Evolutionary conservation across 768 basidiomycete species (phyloP), one percentile per base, ranked within the genome.

Genomic region (Lactarius sp.): DNA sequence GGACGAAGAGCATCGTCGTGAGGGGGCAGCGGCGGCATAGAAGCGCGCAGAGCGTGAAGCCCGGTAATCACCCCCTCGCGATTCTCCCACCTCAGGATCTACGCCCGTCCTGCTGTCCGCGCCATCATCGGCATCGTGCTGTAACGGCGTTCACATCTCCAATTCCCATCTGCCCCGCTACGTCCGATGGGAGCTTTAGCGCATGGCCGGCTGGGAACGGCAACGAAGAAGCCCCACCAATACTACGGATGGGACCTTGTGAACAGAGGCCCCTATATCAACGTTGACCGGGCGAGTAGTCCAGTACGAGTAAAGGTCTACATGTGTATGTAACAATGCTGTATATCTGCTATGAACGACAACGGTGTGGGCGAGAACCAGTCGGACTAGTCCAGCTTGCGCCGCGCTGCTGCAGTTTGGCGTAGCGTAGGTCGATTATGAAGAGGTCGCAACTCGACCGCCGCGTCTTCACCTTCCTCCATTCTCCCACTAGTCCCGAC

Each of bases 91-190:
- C 27, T 3, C 27, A 27, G 27, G 27, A 1, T 27, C 27, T 27
- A 27, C 27, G 27, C 27, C 27, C 2, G 27, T 27, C 27, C 27
- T 27, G 27, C 27, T 49, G 22, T 73, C 76, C 98, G 56, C 83
- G 97, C 31, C 98, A 96, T 73, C 97, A 99, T 71, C 97, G 95
- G 2, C 97, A 99, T 73, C 98, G 97, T 72, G 86, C 87, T 22
- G 90, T 90, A 20, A 86, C 90, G 5, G 90, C 97, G 13, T 27
- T 27, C 22, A 27, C 74, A 92, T 36, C 81, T 88, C 13, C 22
- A 27, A 27, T 84, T 88, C 7, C 83, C 83, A 2, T 66, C 73
- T 52, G 71, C 84, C 12, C 67, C 79, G 2, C 79, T 99, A 56
- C 79, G 81, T 52, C 94, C 97, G 5, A 91, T 96, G 85, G 94